Evolutionary conservation across 108 stramenopile genomes (phyloP), one percentile per base, ranked within the genome.

Genomic region (Craspedostauros australis): DNA sequence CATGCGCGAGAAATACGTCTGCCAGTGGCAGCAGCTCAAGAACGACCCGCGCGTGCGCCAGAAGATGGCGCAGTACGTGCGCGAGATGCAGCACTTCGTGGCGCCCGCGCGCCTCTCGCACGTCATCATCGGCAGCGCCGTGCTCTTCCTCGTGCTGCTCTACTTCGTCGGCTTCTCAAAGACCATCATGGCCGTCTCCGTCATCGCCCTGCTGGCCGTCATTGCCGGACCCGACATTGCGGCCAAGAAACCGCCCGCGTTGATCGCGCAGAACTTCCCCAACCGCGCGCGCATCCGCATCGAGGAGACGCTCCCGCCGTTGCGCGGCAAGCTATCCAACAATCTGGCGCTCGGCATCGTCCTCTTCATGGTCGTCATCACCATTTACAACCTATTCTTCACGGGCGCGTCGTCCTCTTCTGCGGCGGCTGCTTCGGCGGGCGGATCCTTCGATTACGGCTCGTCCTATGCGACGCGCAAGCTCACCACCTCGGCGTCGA

Each of bases 141-240:
- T 70, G 7, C 8, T 70, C 0, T 3, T 70, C 4, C 0, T 72
- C 4, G 36, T 16, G 1, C 11, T 55, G 25, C 23, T 77, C 2
- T 74, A 66, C 26, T 33, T 57, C 11, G 4, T 77, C 5, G 80
- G 80, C 1, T 59, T 82, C 36, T 41, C 60, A 15, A 64, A 58
- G 30, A 56, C 50, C 18, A 16, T 82, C 16, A 64, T 77, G 71
- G 16, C 70, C 8, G 18, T 52, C 0, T 56, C 66, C n/a, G 38
- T 70, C 2, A 18, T 56, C 2, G 29, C 66, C 26, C 16, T 74
- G 51, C 16, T 70, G 16, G 54, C 18, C 1, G 40, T 62, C 9
- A 54, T 74, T 36, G 39, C 53, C 22, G 56, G 34, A 30, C 77
- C 72, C 2, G 77, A 79, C 46, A 8, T 60, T 5, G 15, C 34